Evolutionary conservation across 129 eudicot species (phyloP), one percentile per base, ranked within the genome.

Genomic region (Helianthus tuberosus): DNA sequence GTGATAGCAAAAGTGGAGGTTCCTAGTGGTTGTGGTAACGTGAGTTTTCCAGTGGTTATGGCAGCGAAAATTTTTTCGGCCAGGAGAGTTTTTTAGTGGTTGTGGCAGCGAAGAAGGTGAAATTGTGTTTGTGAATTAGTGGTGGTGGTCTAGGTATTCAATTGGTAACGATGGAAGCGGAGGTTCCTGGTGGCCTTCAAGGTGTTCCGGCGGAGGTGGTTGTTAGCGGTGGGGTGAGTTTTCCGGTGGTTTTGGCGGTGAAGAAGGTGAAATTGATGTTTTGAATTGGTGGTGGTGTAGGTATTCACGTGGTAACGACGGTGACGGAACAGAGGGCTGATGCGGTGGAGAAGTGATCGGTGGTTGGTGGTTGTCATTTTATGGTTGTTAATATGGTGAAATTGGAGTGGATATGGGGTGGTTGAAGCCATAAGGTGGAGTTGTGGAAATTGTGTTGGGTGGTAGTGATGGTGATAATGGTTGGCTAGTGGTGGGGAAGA

Each of bases 371-470:
- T 50, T 32, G 64, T 39, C 36, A 75, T 67, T 35, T 3, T 73
- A 65, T 44, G 10, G 15, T 49, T 59, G 32, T 67, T 68, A 71
- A 41, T 32, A 71, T 60, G 75, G 65, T 49, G 83, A 32, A 49
- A 59, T 12, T 20, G 79, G 71, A 54, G 62, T 3, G 81, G 63
- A 57, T 69, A 11, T 9, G 50, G 39, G 8, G 79, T 9, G 61
- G 75, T 27, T 62, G 79, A 32, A 16, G 53, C 84, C 79, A 80
- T 80, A 60, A 43, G 51, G 17, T 29, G 62, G 44, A 10, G 74
- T 58, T 69, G 74, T 72, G 68, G 23, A 20, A 20, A 20, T 27
- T 27, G 3, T 27, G 32, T 1, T 27, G 32, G 32, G 32, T 27
- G 32, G 32, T 0, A 0, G 32, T 27, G 32, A 7, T 3, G 66